These are phyloP conservation scores for Hypoxylon crocopeplum DNA, from an alignment of 495 filamentous ascomycete species.

Conservation along the genomic window DNA sequence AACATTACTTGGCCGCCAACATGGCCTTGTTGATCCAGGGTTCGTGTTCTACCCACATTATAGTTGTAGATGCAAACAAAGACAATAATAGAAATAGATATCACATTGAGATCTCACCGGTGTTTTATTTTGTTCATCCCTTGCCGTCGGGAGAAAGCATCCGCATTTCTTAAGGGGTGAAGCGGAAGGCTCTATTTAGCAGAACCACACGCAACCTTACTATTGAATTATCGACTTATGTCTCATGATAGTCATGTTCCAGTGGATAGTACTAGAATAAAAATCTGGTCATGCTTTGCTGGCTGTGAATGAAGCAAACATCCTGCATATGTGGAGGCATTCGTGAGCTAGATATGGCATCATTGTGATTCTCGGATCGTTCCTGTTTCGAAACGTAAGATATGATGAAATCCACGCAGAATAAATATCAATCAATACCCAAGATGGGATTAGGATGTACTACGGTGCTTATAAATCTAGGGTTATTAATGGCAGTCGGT, in stretches of 20 bases:
- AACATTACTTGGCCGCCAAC: constrained; percentile 22
- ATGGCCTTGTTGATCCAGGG: constrained; percentile 32
- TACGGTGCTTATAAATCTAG: background rate
- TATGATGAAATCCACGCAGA: too few relatives aligned
- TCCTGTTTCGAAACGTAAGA: background rate
- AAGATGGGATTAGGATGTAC: too few relatives aligned
- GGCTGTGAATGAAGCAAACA: constrained; percentile 16
- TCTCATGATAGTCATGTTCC: constrained; percentile 2
- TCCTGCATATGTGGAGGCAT: constrained; percentile 17
- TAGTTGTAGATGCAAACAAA: constrained; percentile 21
- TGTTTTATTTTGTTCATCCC: constrained; percentile 18
- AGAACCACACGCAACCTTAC: constrained; percentile 16
- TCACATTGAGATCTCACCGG: constrained; percentile 8
- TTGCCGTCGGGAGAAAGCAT: constrained; percentile 18
- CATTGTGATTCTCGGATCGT: constrained; percentile 5
- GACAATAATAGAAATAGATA: constrained; percentile 16
- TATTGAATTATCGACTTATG: constrained; percentile 9
- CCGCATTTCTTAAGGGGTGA: constrained; percentile 4
- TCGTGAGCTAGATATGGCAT: constrained; percentile 9
- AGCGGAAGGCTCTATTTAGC: constrained; percentile 9
- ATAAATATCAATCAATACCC: too few relatives aligned
- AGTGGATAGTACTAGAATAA: background rate
- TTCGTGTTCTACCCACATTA: constrained; percentile 19
- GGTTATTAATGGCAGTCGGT: background rate
- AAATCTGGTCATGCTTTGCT: background rate